Conservation (phyloP, 331 rosid genomes). For the Cydonia oblonga region DNA sequence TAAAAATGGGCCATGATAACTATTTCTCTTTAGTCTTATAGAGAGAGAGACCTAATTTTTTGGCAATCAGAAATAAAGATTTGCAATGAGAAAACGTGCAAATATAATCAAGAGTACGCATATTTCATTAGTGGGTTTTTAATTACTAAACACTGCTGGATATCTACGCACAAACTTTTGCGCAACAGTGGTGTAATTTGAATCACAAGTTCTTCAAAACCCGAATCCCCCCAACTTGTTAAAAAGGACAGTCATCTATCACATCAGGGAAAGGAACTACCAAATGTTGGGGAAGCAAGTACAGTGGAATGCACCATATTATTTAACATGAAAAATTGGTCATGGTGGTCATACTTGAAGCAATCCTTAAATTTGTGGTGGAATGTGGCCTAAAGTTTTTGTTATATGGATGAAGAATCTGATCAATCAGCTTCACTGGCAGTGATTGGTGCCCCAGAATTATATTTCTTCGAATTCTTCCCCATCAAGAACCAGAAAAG, state of each 20-base stretch:
- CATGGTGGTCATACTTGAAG: background rate
- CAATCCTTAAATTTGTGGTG: background rate
- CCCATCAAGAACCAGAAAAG: background rate
- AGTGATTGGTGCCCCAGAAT: background rate
- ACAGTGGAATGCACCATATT: background rate
- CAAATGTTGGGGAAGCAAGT: background rate
- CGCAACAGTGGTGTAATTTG: background rate
- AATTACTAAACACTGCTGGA: background rate
- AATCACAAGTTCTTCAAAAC: background rate
- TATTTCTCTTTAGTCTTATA: background rate
- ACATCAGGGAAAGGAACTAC: constrained; percentile 1
- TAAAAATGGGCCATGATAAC: too few species aligned
- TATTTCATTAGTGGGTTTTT: background rate
- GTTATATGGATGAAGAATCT: background rate
- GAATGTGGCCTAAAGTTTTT: background rate
- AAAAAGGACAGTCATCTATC: background rate
- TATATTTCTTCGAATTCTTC: background rate
- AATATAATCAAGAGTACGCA: background rate
- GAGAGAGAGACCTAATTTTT: background rate
- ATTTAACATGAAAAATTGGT: background rate
- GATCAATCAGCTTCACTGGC: background rate
- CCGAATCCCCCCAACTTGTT: background rate
- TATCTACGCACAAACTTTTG: background rate
- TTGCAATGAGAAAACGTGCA: background rate
- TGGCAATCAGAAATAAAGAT: background rate